Evolutionary conservation across 108 stramenopile genomes (phyloP).

Genomic region (Skeletonema menzelii): DNA sequence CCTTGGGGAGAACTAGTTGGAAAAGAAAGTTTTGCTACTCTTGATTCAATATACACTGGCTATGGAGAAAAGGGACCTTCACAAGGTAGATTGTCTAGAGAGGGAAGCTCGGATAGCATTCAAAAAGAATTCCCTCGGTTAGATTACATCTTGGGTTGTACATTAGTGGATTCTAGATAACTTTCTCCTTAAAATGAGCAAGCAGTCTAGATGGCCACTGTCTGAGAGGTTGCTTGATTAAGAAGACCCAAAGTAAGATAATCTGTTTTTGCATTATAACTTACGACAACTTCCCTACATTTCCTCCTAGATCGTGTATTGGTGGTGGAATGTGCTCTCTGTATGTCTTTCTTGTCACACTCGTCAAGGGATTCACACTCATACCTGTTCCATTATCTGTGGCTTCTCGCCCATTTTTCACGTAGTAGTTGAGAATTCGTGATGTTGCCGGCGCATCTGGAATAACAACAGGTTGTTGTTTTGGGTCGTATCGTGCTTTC

Average conservation of each 20-base stretch:
- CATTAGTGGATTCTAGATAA: constrained; percentile 40
- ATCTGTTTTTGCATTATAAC: too few relatives aligned
- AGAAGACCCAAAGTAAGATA: too few relatives aligned
- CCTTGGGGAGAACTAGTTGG: constrained; percentile 73
- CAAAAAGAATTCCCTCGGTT: constrained; percentile 47
- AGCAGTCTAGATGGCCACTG: too few relatives aligned
- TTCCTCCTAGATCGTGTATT: constrained; percentile 50
- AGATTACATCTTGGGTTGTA: constrained; percentile 59
- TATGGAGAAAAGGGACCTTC: constrained; percentile 64
- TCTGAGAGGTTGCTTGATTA: too few relatives aligned
- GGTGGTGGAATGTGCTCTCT: constrained; percentile 51
- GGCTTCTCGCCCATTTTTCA: constrained; percentile 62
- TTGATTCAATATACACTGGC: constrained; percentile 57
- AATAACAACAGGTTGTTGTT: constrained; percentile 39
- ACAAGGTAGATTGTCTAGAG: constrained; percentile 43
- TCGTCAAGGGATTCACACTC: constrained; percentile 40
- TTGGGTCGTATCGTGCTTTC: constrained; percentile 59
- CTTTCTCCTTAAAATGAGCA: background rate
- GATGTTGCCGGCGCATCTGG: constrained; percentile 81
- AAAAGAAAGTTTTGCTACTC: constrained; percentile 50
- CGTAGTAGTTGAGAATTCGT: constrained; percentile 84
- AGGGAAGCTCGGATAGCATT: constrained; percentile 47
- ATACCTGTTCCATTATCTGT: constrained; percentile 17
- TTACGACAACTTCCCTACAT: constrained; percentile 33
- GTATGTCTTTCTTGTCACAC: constrained; percentile 60